Evolutionary conservation across 75 land plant genomes (phyloP).

Genomic region (Cunninghamia lanceolata): DNA sequence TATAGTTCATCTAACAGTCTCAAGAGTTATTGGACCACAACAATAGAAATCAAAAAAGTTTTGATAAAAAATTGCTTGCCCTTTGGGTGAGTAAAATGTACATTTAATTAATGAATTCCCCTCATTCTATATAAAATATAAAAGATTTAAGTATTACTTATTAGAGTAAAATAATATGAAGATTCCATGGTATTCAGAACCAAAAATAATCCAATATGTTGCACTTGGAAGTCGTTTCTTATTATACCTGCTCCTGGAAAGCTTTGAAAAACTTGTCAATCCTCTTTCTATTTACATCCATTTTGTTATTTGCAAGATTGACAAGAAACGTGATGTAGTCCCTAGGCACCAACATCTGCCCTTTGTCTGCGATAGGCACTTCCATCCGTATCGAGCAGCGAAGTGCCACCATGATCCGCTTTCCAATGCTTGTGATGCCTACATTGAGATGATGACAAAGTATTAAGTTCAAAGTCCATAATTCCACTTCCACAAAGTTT

Average conservation of each 20-base stretch:
- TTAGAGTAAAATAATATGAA: neutral
- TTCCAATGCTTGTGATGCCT: slow-evolving; percentile 52
- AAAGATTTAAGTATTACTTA: too few relatives aligned
- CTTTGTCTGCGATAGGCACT: slow-evolving; percentile 68
- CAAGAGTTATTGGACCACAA: neutral
- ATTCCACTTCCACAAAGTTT: neutral
- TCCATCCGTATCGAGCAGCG: slow-evolving; percentile 94
- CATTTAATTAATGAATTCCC: neutral
- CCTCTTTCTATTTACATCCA: slow-evolving; percentile 65
- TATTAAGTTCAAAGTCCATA: neutral
- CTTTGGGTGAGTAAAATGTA: neutral
- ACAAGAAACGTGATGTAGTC: slow-evolving; percentile 78
- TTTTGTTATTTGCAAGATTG: slow-evolving; percentile 70
- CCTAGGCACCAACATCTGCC: slow-evolving; percentile 43
- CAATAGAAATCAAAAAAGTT: neutral
- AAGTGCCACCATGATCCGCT: slow-evolving; percentile 78
- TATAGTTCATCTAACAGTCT: neutral
- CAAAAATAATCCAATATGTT: neutral
- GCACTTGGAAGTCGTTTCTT: neutral
- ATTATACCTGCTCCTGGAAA: slow-evolving; percentile 40
- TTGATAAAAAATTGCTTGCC: neutral
- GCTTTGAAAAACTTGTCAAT: slow-evolving; percentile 52
- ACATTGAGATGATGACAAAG: neutral
- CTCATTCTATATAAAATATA: neutral
- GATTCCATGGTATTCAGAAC: neutral